Evolutionary conservation across 106 monocot genomes (phyloP), one percentile per base, ranked within the genome.

Genomic region (Amphibolis antarctica): DNA sequence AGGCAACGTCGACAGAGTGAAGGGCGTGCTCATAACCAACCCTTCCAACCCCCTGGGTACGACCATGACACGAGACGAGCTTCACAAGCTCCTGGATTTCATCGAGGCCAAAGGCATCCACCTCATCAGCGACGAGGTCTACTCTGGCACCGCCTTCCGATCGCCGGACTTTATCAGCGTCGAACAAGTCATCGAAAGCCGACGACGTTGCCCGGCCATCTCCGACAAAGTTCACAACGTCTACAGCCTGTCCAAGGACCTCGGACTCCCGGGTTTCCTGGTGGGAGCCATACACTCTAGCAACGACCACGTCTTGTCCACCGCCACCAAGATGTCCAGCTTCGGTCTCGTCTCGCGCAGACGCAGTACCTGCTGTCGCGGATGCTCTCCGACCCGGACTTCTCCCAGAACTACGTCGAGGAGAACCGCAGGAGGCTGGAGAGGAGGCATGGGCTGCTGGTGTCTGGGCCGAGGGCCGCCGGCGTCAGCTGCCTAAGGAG

Each of bases 281-380:
- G 78, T 90, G 5, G 94, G 94, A 22, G 89, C 84, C 12, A 82
- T 96, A 29, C 86, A 89, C 62, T 84, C 89, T 17, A 23, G 62
- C 59, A 84, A 89, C 70, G 50, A 71, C 9, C 49, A 29, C 4
- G 84, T 89, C 17, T 69, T 86, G 0, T 46, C 67, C 10, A 78
- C 94, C 0, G 89, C 94, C 0, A 89, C 86, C 0, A 96, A 86
- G 75, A 96, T 96, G 94, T 96, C 94, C 0, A 96, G 94, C 67
- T 96, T 96, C 52, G 89, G 89, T 11, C 72, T 90, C 4, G 65
- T 96, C 31, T 96, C 94, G 89, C 89, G 11, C 94, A 96, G 22
- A 96, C 94, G 5, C 94, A 96, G 74, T 64, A 84, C 67, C 84
- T 96, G 9, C 72, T 96, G 10, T 74, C 94, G 0, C 69, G 48